Base-by-base conservation (phyloP, 2,329 filamentous ascomycete genomes). In the Arthrobotrys sphaeroides region DNA sequence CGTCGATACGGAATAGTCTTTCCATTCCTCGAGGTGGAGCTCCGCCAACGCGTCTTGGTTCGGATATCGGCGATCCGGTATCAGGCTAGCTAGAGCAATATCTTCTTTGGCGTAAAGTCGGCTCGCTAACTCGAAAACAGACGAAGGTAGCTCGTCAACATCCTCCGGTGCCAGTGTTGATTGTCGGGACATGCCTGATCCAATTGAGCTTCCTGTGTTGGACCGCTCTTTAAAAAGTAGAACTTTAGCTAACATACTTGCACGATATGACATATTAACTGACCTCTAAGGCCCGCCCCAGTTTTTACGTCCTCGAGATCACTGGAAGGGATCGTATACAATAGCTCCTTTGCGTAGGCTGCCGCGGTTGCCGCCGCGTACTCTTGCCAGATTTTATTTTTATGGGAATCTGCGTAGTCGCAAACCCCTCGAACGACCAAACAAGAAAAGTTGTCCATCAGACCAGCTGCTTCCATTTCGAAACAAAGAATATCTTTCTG, bases 51-150 rank as follows among this genome's bases (percentile, higher is more conserved):
- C 61, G 13, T 73, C 69, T 31, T 73, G 60, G 13, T 73, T 55
- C 1, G 69, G 69, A 20, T 73, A 65, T 13, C 69, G 61, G 22
- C 60, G 38, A 33, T 73, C 69, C 13, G 69, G 49, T 18, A 73
- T 28, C 4, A 73, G 16, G 26, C 69, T 61, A 26, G 20, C 69
- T 12, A 73, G 33, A 1, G 61, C 24, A 4, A 73, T 60, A 18
- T 73, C 69, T 2, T 57, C 51, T 36, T 61, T 73, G 5, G 36
- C 38, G 31, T 66, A 67, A 5, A 73, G 61, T 33, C 61, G 36
- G 33, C 36, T 73, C 5, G 61, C 42, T 2, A 73, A 33, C 1
- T 61, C 55, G 22, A 67, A 73, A 3, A 57, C 51, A 20, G 31
- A 47, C 1, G 69, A 47, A 20, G 69, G 69, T 12, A 73, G 24